Percentiles rank a stretch among this genome's conserved stretches.
Conservation (phyloP, 768 basidiomycete species). For the Russula abietina region DNA sequence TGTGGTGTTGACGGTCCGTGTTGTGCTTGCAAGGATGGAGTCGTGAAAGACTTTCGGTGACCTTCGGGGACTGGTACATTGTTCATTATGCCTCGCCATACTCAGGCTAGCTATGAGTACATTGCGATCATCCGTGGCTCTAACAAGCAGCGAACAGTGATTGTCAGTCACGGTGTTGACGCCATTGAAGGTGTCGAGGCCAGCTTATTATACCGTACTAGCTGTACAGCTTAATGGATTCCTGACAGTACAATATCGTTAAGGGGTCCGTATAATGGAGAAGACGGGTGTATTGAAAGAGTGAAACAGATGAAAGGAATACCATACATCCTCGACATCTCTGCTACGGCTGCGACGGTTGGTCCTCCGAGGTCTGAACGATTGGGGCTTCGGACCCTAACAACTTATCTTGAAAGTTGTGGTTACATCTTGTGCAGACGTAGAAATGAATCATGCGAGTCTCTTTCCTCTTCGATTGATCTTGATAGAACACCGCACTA, state of each 20-base stretch:
- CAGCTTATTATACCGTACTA: too few species aligned
- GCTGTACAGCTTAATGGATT: not conserved
- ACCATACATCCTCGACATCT: not conserved
- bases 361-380: conserved; percentile 30
- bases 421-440: conserved; percentile 78
- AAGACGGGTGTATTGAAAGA: not conserved
- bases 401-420: conserved; percentile 63
- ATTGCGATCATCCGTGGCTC: too few species aligned
- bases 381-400: conserved; percentile 39
- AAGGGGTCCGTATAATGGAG: not conserved
- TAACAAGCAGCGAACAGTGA: not conserved
- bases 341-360: not conserved
- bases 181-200: too few species aligned
- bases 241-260: too few species aligned
- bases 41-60: too few species aligned
- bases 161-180: too few species aligned
- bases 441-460: conserved; percentile 93
- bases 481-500: conserved; percentile 92
- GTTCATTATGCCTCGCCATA: too few species aligned
- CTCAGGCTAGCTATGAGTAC: too few species aligned
- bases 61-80: too few species aligned
- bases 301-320: not conserved
- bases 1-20: too few species aligned
- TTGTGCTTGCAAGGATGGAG: too few species aligned
- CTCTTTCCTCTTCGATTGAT: conserved; percentile 94